These are phyloP conservation scores for Thelephora ganbajun DNA, from an alignment of 768 basidiomycete species.

Conservation along the genomic window DNA sequence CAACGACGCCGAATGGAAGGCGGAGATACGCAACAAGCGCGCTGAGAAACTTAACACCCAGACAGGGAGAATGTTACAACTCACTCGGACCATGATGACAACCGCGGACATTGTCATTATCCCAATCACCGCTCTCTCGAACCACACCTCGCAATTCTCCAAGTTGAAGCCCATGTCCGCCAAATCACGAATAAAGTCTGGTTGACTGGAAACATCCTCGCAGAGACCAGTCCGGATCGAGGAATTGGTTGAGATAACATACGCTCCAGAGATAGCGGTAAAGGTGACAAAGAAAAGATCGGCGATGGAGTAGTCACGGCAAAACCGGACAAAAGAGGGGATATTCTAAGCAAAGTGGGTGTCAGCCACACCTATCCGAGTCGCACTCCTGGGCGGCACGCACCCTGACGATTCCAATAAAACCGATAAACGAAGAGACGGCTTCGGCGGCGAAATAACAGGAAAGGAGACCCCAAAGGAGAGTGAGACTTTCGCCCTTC, in stretches of 20 bases:
- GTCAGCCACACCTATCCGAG: not conserved
- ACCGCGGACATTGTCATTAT: slow-evolving; percentile 45
- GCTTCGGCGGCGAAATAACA: slow-evolving; percentile 56
- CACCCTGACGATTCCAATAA: slow-evolving; percentile 60
- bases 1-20: not conserved
- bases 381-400: slow-evolving; percentile 9
- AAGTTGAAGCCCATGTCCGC: slow-evolving; percentile 59
- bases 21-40: not conserved
- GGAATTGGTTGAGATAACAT: slow-evolving; percentile 39
- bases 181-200: slow-evolving; percentile 59
- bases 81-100: slow-evolving; percentile 51
- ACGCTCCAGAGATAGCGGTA: slow-evolving; percentile 39
- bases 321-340: slow-evolving; percentile 57
- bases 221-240: slow-evolving; percentile 48
- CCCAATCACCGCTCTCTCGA: slow-evolving; percentile 49
- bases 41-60: not conserved
- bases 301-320: slow-evolving; percentile 70
- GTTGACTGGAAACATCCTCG: slow-evolving; percentile 62
- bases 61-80: slow-evolving; percentile 14
- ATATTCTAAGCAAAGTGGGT: slow-evolving; percentile 29
- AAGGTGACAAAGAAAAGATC: slow-evolving; percentile 62
- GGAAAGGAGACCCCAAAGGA: slow-evolving; percentile 48
- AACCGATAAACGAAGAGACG: slow-evolving; percentile 47
- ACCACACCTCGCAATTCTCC: slow-evolving; percentile 74
- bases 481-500: slow-evolving; percentile 25